These are phyloP conservation scores for Fusarium chaquense DNA, from an alignment of 2,329 filamentous ascomycete genomes.

Conservation along the genomic window DNA sequence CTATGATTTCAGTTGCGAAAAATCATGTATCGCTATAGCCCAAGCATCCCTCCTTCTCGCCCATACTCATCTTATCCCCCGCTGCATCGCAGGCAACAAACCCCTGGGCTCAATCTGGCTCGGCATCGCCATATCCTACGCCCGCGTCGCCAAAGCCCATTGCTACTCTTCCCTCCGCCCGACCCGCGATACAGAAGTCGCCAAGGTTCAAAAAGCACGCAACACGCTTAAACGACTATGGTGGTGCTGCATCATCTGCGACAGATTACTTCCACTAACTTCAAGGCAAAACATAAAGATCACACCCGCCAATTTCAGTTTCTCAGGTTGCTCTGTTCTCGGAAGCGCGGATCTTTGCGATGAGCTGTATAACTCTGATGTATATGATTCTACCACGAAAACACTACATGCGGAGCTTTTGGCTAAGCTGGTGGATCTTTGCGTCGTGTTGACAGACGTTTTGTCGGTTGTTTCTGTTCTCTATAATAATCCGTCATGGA, in stretches of 20 bases:
- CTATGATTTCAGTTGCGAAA: slow-evolving; percentile 45
- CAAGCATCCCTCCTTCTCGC: slow-evolving; percentile 43
- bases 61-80: slow-evolving; percentile 43
- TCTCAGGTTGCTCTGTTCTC: slow-evolving; percentile 26
- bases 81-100: slow-evolving; percentile 44
- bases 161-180: slow-evolving; percentile 37
- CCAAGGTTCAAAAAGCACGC: slow-evolving; percentile 29
- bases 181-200: slow-evolving; percentile 15
- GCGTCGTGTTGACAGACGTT: slow-evolving; percentile 43
- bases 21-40: slow-evolving; percentile 42
- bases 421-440: slow-evolving; percentile 42
- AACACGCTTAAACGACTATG: slow-evolving; percentile 43
- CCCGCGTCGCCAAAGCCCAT: slow-evolving; percentile 42
- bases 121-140: slow-evolving; percentile 45
- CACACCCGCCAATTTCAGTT: slow-evolving; percentile 42
- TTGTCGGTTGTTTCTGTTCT: slow-evolving; percentile 36
- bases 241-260: slow-evolving; percentile 47
- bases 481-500: slow-evolving; percentile 42
- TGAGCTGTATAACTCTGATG: slow-evolving; percentile 41
- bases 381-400: slow-evolving; percentile 42
- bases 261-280: slow-evolving; percentile 36
- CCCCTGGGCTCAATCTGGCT: slow-evolving; percentile 45
- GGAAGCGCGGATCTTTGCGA: slow-evolving; percentile 40
- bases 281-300: slow-evolving; percentile 47
- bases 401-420: slow-evolving; percentile 34